Evolutionary conservation across 2,329 filamentous ascomycete genomes (phyloP).

Genomic region (Fusarium liriodendri): DNA sequence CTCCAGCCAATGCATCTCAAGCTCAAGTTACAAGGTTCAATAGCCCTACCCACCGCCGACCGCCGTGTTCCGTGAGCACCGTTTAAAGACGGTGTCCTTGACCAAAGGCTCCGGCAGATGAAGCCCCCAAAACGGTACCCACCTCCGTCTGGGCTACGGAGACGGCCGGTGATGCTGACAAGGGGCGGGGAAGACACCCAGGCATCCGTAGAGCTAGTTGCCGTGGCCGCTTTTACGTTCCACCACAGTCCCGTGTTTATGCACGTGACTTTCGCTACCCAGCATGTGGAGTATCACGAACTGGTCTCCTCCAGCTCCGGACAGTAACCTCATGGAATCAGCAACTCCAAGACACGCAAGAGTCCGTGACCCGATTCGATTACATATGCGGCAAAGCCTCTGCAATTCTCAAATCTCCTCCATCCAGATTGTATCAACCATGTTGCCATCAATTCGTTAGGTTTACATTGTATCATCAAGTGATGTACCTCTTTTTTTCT

Average conservation of each 20-base stretch:
- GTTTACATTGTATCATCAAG: slow-evolving; percentile 17
- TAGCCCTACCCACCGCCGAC: not conserved
- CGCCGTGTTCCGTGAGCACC: not conserved
- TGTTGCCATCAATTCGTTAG: slow-evolving; percentile 18
- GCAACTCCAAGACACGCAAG: not conserved
- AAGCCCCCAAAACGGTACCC: slow-evolving; percentile 29
- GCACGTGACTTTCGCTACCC: not conserved
- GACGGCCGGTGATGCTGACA: slow-evolving; percentile 25
- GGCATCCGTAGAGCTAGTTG: slow-evolving; percentile 18
- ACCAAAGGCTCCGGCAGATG: slow-evolving; percentile 19
- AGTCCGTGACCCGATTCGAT: not conserved
- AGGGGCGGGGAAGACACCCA: slow-evolving; percentile 27
- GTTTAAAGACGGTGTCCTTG: slow-evolving; percentile 4
- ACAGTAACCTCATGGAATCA: not conserved
- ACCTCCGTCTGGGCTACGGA: slow-evolving; percentile 36
- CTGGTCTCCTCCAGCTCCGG: not conserved
- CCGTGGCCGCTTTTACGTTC: slow-evolving; percentile 12
- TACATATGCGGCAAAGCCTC: not conserved
- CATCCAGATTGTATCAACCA: not conserved
- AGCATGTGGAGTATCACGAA: not conserved
- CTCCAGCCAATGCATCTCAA: not conserved
- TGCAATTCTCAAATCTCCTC: not conserved
- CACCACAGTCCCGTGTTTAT: not conserved
- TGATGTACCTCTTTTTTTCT: slow-evolving; percentile 30
- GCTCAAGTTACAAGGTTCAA: not conserved